A percentile compares a stretch with the other conserved stretches of the same genome.
Evolutionary conservation across 192 early-diverging fungal species (phyloP).

Genomic region (Linnemannia elongata): DNA sequence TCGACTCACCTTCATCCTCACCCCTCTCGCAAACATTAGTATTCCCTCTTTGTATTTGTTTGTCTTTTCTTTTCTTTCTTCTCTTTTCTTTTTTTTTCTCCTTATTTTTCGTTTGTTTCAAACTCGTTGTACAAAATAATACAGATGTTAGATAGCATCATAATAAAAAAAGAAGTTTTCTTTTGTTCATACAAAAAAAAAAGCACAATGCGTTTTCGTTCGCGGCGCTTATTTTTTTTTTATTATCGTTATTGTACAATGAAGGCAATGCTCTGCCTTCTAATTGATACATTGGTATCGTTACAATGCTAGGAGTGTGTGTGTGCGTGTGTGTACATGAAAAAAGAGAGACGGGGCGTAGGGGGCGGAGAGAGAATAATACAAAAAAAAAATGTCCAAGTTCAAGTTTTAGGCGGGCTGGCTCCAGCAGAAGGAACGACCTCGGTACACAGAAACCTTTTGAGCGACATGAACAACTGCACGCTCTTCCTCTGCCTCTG

Average conservation of each 20-base stretch:
- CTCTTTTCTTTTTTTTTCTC: background rate
- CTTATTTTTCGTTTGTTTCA: background rate
- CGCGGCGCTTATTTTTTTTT: background rate
- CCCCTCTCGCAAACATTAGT: constrained; percentile 3
- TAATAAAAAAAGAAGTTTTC: background rate
- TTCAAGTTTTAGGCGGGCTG: background rate
- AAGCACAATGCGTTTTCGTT: background rate
- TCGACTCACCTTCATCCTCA: constrained; percentile 21
- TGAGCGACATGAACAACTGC: background rate
- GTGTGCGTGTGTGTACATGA: too few relatives aligned
- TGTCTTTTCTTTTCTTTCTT: background rate
- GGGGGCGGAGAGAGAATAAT: background rate
- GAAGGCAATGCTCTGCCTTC: background rate
- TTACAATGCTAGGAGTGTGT: background rate
- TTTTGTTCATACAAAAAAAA: constrained; percentile 2
- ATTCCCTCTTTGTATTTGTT: background rate
- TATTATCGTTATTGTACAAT: background rate
- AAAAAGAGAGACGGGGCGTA: too few relatives aligned
- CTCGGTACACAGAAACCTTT: background rate
- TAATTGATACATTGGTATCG: background rate
- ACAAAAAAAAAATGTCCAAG: too few relatives aligned
- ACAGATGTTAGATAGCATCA: background rate
- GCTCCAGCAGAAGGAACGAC: background rate
- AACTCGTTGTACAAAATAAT: background rate
- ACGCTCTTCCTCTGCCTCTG: background rate